phyloP scores from a whole-genome alignment of 2,329 filamentous ascomycete species.

The Acrocalymma vagum region DNA sequence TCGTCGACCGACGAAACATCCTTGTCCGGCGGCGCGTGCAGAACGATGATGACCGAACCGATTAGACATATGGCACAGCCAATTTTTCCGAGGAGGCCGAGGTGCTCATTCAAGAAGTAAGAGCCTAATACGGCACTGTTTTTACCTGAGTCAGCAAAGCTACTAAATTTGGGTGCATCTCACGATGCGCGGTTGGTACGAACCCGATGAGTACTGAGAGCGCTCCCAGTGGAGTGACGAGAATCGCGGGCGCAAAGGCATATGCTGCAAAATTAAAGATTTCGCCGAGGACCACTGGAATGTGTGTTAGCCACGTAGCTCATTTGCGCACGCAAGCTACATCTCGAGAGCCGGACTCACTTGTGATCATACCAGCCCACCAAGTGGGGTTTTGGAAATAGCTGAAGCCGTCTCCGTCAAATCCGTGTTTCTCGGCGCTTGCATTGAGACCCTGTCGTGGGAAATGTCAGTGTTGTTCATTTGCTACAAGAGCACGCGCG shows the following conservation, averaged over 20 bases:
- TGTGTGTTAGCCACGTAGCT: no score
- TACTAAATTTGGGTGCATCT: no score
- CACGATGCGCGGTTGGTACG: constrained; percentile 31
- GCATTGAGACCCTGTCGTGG: constrained; percentile 79
- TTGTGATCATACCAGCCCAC: constrained; percentile 93
- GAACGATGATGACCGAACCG: constrained; percentile 94
- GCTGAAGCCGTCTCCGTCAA: constrained; percentile 94
- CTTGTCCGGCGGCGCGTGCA: constrained; percentile 94
- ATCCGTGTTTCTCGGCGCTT: constrained; percentile 89
- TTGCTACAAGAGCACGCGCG: constrained; percentile 2
- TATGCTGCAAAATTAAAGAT: constrained; percentile 98
- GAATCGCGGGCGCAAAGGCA: constrained; percentile 97
- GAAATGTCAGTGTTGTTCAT: constrained; percentile 18
- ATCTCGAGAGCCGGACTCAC: constrained; percentile 63
- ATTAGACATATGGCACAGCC: constrained; percentile 97
- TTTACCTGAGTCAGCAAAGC: constrained; percentile 26
- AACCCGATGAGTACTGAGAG: constrained; percentile 90
- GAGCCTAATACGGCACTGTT: constrained; percentile 85
- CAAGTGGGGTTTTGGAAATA: constrained; percentile 95
- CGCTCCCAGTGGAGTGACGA: constrained; percentile 93
- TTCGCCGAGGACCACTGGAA: constrained; percentile 88
- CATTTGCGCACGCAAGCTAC: no score
- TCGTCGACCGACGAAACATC: constrained; percentile 91
- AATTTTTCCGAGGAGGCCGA: constrained; percentile 90
- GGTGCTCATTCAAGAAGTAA: constrained; percentile 89